Base-by-base conservation (phyloP, 768 basidiomycete species). In the Russula olivacea region DNA sequence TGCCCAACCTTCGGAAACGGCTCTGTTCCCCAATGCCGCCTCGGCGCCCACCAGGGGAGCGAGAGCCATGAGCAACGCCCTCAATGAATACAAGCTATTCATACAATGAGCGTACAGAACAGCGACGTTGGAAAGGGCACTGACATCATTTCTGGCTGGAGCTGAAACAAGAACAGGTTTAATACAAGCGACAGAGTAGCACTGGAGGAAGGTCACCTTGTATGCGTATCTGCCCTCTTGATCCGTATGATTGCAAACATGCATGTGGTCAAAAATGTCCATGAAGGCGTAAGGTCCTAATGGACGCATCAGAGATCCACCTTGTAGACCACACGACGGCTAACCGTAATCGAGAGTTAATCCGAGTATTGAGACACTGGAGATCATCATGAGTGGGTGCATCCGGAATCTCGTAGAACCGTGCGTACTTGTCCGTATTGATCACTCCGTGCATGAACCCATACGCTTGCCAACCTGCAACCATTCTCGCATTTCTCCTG, bases 401-500 rank as follows among this genome's bases (percentile, higher is more conserved):
- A 48, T 55, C 23, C 19, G n/a, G 40, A 7, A 0, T 30, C 52
- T 15, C 25, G 19, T 30, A 15, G 34, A 45, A 34, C 59, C 30
- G 28, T n/a, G 70, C 81, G 61, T 67, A 89, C 89, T 96, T 97
- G 77, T 98, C 96, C 2, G 95, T 96, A 71, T 98, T 98, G 69
- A 99, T 93, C 41, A 99, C 96, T 0, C 93, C 93, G 70, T 94
- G 91, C 92, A 93, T 92, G 72, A 91, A 94, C 1, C 93, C 93
- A 72, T 89, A 90, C 8, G 84, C 92, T 74, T 98, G 96, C 97
- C 97, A 98, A 4, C 81, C 88, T 11, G 94, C 97, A 0, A 94
- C 91, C 90, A 95, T 98, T 71, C 77, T 78, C 49, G 91, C 95
- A 71, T 97, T 98, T 70, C 93, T 78, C 72, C 81, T 83, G 17